Conservation (phyloP, 2,329 filamentous ascomycete species). For the Fusarium gaditjirri region DNA sequence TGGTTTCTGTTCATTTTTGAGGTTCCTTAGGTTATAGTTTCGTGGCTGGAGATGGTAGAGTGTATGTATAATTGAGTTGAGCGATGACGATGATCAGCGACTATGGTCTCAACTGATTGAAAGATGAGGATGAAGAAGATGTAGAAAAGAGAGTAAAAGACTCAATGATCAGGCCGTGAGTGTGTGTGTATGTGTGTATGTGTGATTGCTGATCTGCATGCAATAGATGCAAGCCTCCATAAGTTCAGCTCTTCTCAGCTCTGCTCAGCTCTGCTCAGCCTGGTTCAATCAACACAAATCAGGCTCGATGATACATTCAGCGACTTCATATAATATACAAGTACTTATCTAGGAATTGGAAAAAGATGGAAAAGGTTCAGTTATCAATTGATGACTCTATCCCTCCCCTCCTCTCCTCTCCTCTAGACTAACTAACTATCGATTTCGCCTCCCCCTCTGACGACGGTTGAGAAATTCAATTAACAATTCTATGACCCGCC, state of each 20-base stretch:
- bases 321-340: not conserved
- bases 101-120: slow-evolving; percentile 7
- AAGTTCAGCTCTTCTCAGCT: slow-evolving; percentile 7
- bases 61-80: slow-evolving; percentile 1
- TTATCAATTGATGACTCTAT: slow-evolving; percentile 17
- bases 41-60: not conserved
- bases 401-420: slow-evolving; percentile 1
- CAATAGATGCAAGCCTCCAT: slow-evolving; percentile 8
- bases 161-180: not conserved
- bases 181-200: not conserved
- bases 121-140: not conserved
- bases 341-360: not conserved
- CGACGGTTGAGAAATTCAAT: slow-evolving; percentile 25
- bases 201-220: not conserved
- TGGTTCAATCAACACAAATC: not conserved
- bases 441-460: slow-evolving; percentile 11
- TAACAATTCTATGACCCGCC: slow-evolving; percentile 15
- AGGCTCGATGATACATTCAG: not conserved
- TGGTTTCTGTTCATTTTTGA: slow-evolving; percentile 36
- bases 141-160: not conserved
- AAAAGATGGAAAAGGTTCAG: not conserved
- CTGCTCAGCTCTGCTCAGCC: slow-evolving; percentile 8
- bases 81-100: slow-evolving; percentile 2
- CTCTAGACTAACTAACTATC: not conserved
- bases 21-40: not conserved